Percentiles rank a stretch among this genome's conserved stretches.
Conservation (phyloP, 306 rosid genomes). For the Cicer bijugum region DNA sequence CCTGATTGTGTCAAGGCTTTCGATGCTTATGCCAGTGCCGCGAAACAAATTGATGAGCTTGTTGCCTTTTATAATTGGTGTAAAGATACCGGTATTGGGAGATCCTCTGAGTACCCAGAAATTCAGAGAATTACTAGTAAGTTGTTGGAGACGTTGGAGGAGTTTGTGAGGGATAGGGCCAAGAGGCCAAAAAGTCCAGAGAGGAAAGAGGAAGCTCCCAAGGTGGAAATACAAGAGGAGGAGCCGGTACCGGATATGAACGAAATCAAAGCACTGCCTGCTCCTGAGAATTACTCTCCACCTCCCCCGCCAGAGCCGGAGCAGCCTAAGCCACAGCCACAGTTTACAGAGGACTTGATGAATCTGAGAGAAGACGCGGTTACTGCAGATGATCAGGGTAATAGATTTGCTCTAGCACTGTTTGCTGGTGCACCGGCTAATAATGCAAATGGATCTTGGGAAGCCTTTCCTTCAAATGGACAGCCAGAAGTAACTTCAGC, state of each 20-base stretch:
- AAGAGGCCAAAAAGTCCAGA: slow-evolving; percentile 90
- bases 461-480: slow-evolving; percentile 90
- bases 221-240: slow-evolving; percentile 63
- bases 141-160: slow-evolving; percentile 89
- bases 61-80: slow-evolving; percentile 77
- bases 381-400: slow-evolving; percentile 86
- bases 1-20: slow-evolving; percentile 88
- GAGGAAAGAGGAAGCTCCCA: slow-evolving; percentile 67
- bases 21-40: slow-evolving; percentile 90
- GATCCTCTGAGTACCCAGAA: slow-evolving; percentile 95
- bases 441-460: slow-evolving; percentile 87
- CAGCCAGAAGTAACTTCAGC: slow-evolving; percentile 90
- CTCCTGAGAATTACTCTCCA: slow-evolving; percentile 83
- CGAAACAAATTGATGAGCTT: slow-evolving; percentile 92
- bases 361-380: slow-evolving; percentile 79
- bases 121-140: slow-evolving; percentile 90
- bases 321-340: slow-evolving; percentile 60
- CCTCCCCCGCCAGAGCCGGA: slow-evolving; percentile 76
- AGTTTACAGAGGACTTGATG: slow-evolving; percentile 67
- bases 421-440: slow-evolving; percentile 78
- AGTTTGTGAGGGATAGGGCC: slow-evolving; percentile 90
- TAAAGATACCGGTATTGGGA: slow-evolving; percentile 77
- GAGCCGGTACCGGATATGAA: slow-evolving; percentile 82
- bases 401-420: slow-evolving; percentile 81
- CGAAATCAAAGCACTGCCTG: slow-evolving; percentile 89